phyloP scores from a whole-genome alignment of 441 rosid genomes.

The Populus hybrid region DNA sequence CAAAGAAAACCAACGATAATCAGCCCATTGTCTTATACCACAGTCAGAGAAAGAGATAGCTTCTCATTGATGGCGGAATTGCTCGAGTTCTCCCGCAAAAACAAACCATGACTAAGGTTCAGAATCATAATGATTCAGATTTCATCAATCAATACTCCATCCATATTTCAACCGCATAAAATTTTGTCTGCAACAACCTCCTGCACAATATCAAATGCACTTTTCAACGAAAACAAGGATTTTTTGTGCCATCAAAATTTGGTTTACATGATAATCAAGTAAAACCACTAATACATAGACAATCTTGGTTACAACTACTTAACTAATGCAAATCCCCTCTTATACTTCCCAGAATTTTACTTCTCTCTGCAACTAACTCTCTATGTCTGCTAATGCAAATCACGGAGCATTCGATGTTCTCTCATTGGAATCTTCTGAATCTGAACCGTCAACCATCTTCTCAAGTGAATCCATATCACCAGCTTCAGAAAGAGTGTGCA shows the following conservation, averaged over 20 bases:
- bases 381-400: background rate
- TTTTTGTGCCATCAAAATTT: conserved; percentile 3
- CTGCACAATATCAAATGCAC: background rate
- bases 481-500: conserved; percentile 73
- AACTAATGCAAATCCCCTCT: background rate
- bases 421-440: conserved; percentile 46
- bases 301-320: background rate
- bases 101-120: no score
- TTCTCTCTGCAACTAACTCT: conserved; percentile 5
- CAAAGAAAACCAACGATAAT: no score
- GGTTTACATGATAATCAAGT: background rate
- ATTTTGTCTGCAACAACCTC: background rate
- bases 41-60: no score
- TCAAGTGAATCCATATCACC: conserved; percentile 83
- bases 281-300: background rate
- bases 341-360: background rate
- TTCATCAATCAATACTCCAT: background rate
- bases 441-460: conserved; percentile 69
- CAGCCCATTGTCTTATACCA: no score
- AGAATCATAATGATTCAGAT: no score
- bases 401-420: conserved; percentile 22
- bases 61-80: no score
- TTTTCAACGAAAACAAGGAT: background rate
- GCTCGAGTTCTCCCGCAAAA: no score
- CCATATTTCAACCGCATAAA: background rate